These are phyloP conservation scores for Phanerochaete sordida DNA, from an alignment of 768 basidiomycete genomes.

Conservation along the genomic window DNA sequence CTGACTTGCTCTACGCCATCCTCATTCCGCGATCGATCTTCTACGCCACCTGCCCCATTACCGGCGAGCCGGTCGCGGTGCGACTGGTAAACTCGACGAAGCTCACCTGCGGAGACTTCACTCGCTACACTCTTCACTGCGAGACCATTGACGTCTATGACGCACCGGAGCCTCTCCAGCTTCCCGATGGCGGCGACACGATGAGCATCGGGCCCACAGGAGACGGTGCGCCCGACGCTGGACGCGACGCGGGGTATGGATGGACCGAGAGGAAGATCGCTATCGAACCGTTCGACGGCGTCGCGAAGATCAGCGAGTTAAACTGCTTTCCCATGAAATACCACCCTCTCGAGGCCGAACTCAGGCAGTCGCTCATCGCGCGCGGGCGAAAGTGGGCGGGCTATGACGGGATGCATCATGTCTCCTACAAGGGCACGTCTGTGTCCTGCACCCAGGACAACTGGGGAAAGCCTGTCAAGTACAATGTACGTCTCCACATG, in stretches of 20 bases:
- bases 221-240: no score
- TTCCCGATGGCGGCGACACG: background rate
- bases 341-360: constrained; percentile 37
- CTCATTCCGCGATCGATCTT: constrained; percentile 50
- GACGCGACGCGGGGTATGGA: constrained; percentile 23
- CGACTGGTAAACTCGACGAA: constrained; percentile 40
- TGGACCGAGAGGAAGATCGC: constrained; percentile 26
- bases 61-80: constrained; percentile 51
- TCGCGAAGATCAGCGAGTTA: constrained; percentile 45
- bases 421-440: constrained; percentile 54
- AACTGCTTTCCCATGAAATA: constrained; percentile 53
- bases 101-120: no score
- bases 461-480: constrained; percentile 35
- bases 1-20: constrained; percentile 53
- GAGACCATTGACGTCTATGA: constrained; percentile 20
- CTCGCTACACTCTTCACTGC: no score
- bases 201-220: constrained; percentile 13
- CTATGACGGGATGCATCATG: constrained; percentile 51
- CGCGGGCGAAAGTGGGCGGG: constrained; percentile 58
- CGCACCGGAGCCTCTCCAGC: constrained; percentile 16
- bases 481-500: constrained; percentile 36
- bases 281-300: constrained; percentile 44
- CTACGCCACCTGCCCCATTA: constrained; percentile 50
- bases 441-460: constrained; percentile 24
- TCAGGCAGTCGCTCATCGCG: constrained; percentile 36